Evolutionary conservation across 306 rosid genomes (phyloP), one percentile per base, ranked within the genome.

Genomic region (Arachis stenosperma): DNA sequence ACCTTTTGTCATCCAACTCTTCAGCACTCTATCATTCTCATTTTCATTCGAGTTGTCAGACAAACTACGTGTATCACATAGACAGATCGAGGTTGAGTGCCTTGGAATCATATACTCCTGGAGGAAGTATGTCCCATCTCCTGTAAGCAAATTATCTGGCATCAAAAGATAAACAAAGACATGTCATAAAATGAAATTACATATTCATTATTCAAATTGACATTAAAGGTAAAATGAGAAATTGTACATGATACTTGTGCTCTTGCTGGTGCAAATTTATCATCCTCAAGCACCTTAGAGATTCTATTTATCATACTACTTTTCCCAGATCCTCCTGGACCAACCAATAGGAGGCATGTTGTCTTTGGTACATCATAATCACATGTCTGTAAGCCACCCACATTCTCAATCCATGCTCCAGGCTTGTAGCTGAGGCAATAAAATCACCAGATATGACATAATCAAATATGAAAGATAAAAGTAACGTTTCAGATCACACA

Each of bases 241-340:
- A 40, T 5, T 47, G 69, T 90, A 93, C 96, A 90, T 84, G 98
- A 86, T 40, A 89, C 90, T 88, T 93, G 98, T 69, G 97, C 96
- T 83, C 98, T 89, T 14, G 73, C 88, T 1, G 92, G 77, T 39
- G 81, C 81, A 54, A 79, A 89, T 79, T 81, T 79, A 80, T 85
- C 97, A 67, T 81, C 80, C 48, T 90, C 97, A 63, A 93, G 69
- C 78, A 84, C 86, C 83, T 65, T 82, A 47, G 94, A 88, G 62
- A 93, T 93, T 83, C 85, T 85, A 70, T 93, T 93, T 63, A 93
- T 70, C 77, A 93, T 94, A 78, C 97, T 84, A 87, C 96, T 90
- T 81, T 90, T 93, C 65, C 97, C 98, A 6, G 98, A 89, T 76
- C 90, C 88, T 50, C 76, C 89, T 15, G 90, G 98, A 84, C 98